Evolutionary conservation across 2,329 filamentous ascomycete species (phyloP).

Genomic region (Curvularia sp.): DNA sequence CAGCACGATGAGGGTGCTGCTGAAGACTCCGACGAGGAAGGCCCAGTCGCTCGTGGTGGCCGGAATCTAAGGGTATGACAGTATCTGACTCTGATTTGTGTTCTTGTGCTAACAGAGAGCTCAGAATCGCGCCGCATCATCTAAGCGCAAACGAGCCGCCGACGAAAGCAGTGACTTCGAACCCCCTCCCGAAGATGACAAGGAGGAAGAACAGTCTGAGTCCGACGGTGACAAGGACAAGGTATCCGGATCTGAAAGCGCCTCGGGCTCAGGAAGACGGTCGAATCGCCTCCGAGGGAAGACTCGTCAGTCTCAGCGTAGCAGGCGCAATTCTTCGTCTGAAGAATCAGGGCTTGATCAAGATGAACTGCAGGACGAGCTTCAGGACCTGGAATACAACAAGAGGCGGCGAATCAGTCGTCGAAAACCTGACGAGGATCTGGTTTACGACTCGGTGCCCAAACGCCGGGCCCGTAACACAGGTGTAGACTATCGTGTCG

Average conservation of each 20-base stretch:
- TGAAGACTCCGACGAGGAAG: constrained; percentile 61
- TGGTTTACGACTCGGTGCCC: constrained; percentile 62
- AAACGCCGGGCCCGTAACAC: constrained; percentile 70
- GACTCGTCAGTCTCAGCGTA: constrained; percentile 54
- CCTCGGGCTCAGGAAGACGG: constrained; percentile 56
- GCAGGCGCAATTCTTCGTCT: constrained; percentile 57
- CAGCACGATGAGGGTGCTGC: constrained; percentile 47
- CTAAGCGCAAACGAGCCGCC: constrained; percentile 50
- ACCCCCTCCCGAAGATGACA: constrained; percentile 64
- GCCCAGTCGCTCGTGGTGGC: constrained; percentile 59
- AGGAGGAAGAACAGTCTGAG: constrained; percentile 62
- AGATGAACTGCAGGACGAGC: constrained; percentile 49
- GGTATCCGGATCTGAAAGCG: constrained; percentile 49
- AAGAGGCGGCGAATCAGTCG: constrained; percentile 50
- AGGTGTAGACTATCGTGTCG: constrained; percentile 82
- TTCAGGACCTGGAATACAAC: constrained; percentile 64
- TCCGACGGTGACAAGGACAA: constrained; percentile 58
- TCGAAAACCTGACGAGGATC: constrained; percentile 52
- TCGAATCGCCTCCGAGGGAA: constrained; percentile 60
- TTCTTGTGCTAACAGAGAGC: constrained; percentile 26
- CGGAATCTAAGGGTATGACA: constrained; percentile 45
- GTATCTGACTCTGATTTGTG: constrained; percentile 1
- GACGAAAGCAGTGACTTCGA: constrained; percentile 71
- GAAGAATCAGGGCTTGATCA: constrained; percentile 56
- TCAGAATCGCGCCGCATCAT: constrained; percentile 41